Percentiles rank a stretch among this genome's conserved stretches.
Conservation (phyloP, 495 filamentous ascomycete genomes). For the Daldinia grandis region DNA sequence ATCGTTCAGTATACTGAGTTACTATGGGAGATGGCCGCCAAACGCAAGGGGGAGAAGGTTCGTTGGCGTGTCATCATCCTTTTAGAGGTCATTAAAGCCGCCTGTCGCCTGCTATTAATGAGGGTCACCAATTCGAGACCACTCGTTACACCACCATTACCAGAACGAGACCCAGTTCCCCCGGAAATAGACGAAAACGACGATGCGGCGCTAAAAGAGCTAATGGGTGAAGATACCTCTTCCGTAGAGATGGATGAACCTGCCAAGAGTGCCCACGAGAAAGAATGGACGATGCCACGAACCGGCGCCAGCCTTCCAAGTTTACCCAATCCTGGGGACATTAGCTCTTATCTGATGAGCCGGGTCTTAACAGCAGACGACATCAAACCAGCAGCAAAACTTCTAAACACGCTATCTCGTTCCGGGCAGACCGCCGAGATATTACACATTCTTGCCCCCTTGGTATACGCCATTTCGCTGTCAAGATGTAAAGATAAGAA, state of each 20-base stretch:
- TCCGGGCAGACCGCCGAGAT: slow-evolving; percentile 79
- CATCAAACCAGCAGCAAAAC: slow-evolving; percentile 85
- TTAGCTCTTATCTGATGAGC: slow-evolving; percentile 85
- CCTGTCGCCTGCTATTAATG: slow-evolving; percentile 84
- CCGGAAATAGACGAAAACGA: slow-evolving; percentile 59
- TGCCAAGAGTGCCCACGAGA: slow-evolving; percentile 47
- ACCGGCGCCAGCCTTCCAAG: slow-evolving; percentile 84
- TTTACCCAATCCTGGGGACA: slow-evolving; percentile 79
- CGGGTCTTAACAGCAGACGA: slow-evolving; percentile 95
- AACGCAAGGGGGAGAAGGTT: slow-evolving; percentile 80
- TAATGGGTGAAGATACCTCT: slow-evolving; percentile 42
- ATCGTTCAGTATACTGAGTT: slow-evolving; percentile 94
- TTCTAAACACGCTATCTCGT: slow-evolving; percentile 80
- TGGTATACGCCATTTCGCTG: slow-evolving; percentile 88
- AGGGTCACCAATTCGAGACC: slow-evolving; percentile 84
- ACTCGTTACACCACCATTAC: slow-evolving; percentile 82
- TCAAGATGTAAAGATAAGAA: slow-evolving; percentile 69
- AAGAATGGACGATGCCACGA: slow-evolving; percentile 92
- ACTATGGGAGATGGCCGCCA: slow-evolving; percentile 82
- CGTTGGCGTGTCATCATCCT: slow-evolving; percentile 91
- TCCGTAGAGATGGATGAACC: slow-evolving; percentile 29
- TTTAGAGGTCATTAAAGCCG: slow-evolving; percentile 84
- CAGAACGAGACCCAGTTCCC: slow-evolving; percentile 78
- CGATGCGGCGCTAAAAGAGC: slow-evolving; percentile 52
- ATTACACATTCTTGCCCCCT: slow-evolving; percentile 88